Percentiles rank a stretch among this genome's conserved stretches.
phyloP scores from a whole-genome alignment of 2,329 filamentous ascomycete genomes.

The Calonectria henricotiae region DNA sequence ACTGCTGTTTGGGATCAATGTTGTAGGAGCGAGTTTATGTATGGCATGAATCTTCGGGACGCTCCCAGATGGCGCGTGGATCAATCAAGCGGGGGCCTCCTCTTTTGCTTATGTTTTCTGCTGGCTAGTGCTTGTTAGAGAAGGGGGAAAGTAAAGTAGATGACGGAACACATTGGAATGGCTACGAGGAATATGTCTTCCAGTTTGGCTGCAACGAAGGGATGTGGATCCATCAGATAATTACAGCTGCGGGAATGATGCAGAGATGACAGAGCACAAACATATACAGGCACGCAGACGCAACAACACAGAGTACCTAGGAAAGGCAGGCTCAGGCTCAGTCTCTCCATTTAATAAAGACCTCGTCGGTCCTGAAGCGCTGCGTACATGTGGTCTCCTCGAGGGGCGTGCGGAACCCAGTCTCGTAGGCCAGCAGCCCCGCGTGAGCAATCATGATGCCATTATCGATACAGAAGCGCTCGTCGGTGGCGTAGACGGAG shows the following conservation, averaged over 20 bases:
- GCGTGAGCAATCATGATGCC: constrained; percentile 99
- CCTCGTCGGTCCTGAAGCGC: constrained; percentile 86
- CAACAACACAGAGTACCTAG: constrained; percentile 15
- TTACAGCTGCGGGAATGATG: constrained; percentile 18
- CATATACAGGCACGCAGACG: constrained; percentile 25
- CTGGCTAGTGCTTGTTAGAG: constrained; percentile 6
- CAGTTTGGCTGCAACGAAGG: not conserved
- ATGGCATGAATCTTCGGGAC: constrained; percentile 10
- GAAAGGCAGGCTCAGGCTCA: constrained; percentile 51
- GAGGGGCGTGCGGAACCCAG: constrained; percentile 83
- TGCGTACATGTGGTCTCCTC: constrained; percentile 90
- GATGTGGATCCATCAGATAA: constrained; percentile 14
- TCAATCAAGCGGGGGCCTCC: not conserved
- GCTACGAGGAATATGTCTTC: not conserved
- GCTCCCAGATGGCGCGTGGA: constrained; percentile 1
- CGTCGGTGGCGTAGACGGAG: constrained; percentile 94
- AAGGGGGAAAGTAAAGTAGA: not conserved
- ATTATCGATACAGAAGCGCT: constrained; percentile 98
- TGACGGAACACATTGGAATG: constrained; percentile 18
- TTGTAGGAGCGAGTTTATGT: constrained; percentile 11
- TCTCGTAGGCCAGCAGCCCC: constrained; percentile 87
- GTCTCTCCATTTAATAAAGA: constrained; percentile 85
- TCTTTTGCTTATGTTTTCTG: not conserved
- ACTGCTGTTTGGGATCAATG: constrained; percentile 3
- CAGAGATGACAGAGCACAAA: constrained; percentile 18